A percentile compares a stretch with the other conserved stretches of the same genome.
Conservation (phyloP, 768 basidiomycete species). For the Neoboletus subvelutipes region DNA sequence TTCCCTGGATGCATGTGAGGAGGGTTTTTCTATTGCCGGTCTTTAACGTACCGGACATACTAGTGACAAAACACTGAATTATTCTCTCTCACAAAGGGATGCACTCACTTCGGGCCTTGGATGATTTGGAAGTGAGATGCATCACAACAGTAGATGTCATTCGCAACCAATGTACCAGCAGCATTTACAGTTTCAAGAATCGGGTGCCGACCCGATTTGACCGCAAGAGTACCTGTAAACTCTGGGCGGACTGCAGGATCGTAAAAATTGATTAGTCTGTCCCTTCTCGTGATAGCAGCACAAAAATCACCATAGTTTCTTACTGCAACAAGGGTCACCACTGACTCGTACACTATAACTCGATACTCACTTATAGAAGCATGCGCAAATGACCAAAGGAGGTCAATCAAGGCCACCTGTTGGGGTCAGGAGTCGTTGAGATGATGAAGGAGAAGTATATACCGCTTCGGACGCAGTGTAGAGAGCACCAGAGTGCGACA, state of each 20-base stretch:
- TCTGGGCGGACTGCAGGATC: conserved; percentile 73
- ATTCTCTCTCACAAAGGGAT: neutral
- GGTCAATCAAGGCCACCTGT: conserved; percentile 84
- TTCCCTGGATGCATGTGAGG: conserved; percentile 54
- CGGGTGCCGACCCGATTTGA: conserved; percentile 88
- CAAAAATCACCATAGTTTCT: conserved; percentile 45
- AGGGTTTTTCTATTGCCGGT: neutral
- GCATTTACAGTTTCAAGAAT: conserved; percentile 74
- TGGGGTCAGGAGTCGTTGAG: neutral
- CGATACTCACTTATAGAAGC: conserved; percentile 67
- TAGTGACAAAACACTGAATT: conserved; percentile 21
- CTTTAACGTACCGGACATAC: conserved; percentile 54
- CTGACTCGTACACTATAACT: neutral
- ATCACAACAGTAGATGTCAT: conserved; percentile 87
- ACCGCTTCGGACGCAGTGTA: conserved; percentile 93
- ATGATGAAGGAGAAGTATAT: neutral
- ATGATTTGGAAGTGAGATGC: conserved; percentile 88
- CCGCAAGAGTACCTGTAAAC: conserved; percentile 85
- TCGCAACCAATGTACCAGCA: conserved; percentile 72
- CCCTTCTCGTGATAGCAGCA: neutral
- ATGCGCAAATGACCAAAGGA: conserved; percentile 88
- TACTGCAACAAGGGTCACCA: conserved; percentile 32
- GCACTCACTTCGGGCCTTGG: conserved; percentile 81
- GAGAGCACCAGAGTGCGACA: conserved; percentile 72
- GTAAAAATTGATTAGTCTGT: neutral